Percentiles rank a stretch among this genome's conserved stretches.
Evolutionary conservation across 257 asterid species (phyloP).

Genomic region (Scutellaria minor): DNA sequence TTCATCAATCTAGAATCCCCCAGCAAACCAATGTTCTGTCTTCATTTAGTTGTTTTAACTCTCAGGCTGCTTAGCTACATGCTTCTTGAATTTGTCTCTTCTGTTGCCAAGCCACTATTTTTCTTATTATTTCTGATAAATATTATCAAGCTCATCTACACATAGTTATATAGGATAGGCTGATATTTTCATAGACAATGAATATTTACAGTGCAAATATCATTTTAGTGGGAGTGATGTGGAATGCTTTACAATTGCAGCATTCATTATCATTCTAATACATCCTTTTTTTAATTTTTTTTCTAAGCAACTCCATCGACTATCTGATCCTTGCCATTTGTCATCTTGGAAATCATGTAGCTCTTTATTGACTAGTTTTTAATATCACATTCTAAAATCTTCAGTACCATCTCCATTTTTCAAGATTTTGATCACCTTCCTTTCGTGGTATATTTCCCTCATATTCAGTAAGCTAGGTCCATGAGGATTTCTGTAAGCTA

Average conservation of each 20-base stretch:
- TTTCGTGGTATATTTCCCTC: slow-evolving; percentile 16
- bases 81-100: no score
- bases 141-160: no score
- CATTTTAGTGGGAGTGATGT: slow-evolving; percentile 5
- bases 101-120: no score
- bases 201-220: no score
- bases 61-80: neutral
- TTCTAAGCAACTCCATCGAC: neutral
- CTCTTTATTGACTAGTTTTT: neutral
- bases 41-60: neutral
- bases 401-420: neutral
- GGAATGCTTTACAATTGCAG: neutral
- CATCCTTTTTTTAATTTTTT: neutral
- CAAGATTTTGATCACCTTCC: slow-evolving; percentile 8
- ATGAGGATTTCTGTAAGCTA: slow-evolving; percentile 30
- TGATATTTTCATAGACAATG: no score
- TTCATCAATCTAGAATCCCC: slow-evolving; percentile 11
- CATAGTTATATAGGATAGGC: no score
- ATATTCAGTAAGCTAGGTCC: slow-evolving; percentile 26
- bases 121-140: no score
- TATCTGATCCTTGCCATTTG: neutral
- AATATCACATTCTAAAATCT: neutral
- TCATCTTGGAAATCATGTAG: slow-evolving; percentile 2
- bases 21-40: neutral
- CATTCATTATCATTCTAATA: neutral